Evolutionary conservation across 768 basidiomycete genomes (phyloP).

Genomic region (Psilocybe tampanensis): DNA sequence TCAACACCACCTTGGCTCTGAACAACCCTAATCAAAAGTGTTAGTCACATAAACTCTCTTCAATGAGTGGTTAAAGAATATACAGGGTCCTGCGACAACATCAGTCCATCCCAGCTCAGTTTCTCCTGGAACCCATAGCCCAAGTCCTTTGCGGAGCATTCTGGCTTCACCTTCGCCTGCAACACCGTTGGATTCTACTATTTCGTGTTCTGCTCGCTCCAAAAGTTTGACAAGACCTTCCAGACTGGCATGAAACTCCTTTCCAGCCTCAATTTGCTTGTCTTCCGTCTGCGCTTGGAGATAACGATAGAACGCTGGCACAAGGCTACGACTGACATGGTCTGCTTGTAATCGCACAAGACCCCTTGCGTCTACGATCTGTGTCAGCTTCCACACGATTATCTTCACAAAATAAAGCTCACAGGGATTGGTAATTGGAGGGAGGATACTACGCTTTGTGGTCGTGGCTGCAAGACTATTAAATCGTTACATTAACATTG

Average conservation of each 20-base stretch:
- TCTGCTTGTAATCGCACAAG: slow-evolving; percentile 70
- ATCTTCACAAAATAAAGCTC: slow-evolving; percentile 17
- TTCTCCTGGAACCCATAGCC: slow-evolving; percentile 59
- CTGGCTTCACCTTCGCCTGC: slow-evolving; percentile 41
- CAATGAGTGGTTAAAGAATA: slow-evolving; percentile 20
- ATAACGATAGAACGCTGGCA: slow-evolving; percentile 76
- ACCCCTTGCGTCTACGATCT: slow-evolving; percentile 60
- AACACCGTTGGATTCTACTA: slow-evolving; percentile 39
- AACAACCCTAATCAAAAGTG: slow-evolving; percentile 57
- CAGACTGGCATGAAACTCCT: slow-evolving; percentile 56
- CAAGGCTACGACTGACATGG: slow-evolving; percentile 61
- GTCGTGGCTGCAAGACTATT: slow-evolving; percentile 51
- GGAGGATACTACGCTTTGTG: slow-evolving; percentile 55
- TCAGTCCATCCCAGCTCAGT: slow-evolving; percentile 62
- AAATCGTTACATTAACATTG: not conserved
- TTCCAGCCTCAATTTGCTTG: slow-evolving; percentile 52
- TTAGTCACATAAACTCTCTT: not conserved
- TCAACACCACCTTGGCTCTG: slow-evolving; percentile 62
- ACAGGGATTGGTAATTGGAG: slow-evolving; percentile 63
- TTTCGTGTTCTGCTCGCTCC: slow-evolving; percentile 54
- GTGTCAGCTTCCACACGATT: not conserved
- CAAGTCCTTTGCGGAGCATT: slow-evolving; percentile 44
- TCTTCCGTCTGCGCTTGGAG: slow-evolving; percentile 66
- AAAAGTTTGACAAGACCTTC: slow-evolving; percentile 54
- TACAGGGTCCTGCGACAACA: slow-evolving; percentile 73